Base-by-base conservation (phyloP, 2,329 filamentous ascomycete genomes). In the Talaromyces sp. region DNA sequence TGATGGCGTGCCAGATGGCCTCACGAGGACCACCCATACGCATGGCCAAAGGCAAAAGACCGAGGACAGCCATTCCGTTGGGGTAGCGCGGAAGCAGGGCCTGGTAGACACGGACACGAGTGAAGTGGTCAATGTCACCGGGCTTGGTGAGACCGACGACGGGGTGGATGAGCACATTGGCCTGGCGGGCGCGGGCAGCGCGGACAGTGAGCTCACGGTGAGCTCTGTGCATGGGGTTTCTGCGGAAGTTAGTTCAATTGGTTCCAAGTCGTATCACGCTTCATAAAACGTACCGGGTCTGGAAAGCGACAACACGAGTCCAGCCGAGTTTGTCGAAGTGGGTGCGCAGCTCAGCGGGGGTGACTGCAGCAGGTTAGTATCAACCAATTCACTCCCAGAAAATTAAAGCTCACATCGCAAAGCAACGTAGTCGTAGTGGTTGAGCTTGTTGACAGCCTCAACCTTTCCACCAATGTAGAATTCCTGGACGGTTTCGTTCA, bases 291-390 rank as follows among this genome's bases (percentile, higher is more conserved):
- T 63, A 75, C 74, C 74, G 84, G 66, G 94, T 99, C 85, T 99
- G 94, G 89, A 99, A 99, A 73, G 94, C 94, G 65, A 99, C 94
- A 69, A 99, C 93, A 77, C 89, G 88, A 77, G 90, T 88, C 94
- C 94, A 99, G 80, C 94, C 94, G 70, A 99, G 91, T 86, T 99
- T 99, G 84, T 97, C 94, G 74, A 99, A 99, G 83, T 97, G 93
- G 66, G 91, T 83, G 70, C 94, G 91, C 70, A 99, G 85, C 81
- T 99, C 94, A 54, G 94, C 88, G 65, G 94, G 94, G 11, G 94
- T 95, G 80, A 93, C 89, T 92, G 54, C 24, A 24, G 43, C 11
- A 17, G 56, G 29, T 66, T 61, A 71, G 66, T 32, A 46, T 24
- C 43, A 9, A n/a, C 11, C 10, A 11, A 46, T 10, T 24, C 43